Base-by-base conservation (phyloP, 1,284 basidiomycete genomes). In the Ganoderma lingzhi region DNA sequence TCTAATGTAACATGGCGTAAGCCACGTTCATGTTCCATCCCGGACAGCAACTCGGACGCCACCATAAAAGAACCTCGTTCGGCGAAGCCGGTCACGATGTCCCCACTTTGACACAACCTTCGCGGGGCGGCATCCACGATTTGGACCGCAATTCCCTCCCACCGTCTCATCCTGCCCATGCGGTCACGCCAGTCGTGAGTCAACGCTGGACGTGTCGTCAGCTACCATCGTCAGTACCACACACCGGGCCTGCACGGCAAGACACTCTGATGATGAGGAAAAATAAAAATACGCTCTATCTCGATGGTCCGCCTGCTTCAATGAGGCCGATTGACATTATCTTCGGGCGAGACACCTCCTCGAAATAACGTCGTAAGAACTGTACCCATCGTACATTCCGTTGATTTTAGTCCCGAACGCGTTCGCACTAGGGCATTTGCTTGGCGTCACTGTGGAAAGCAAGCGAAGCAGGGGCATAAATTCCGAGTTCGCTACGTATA, bases 41-140 rank as follows among this genome's bases (percentile, higher is more conserved):
- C 53, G 30, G 12, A 32, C 53, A 15, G 28, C 28, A n/a, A 55
- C 53, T 17, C 23, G 12, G 58, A 39, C 58, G 39, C 19, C 58
- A 53, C 51, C 51, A 30, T 53, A 35, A 41, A 60, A 41, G 37
- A 37, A 60, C n/a, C 37, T 60, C 37, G 37, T 12, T 23, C 58
- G 58, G 37, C 37, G 58, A 60, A 60, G 58, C 58, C 58, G 37
- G 58, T 41, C 58, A 37, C 35, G 37, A 8, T n/a, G n/a, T 37
- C 58, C 37, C n/a, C 37, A 39, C 58, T 10, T 28, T 60, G 58
- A 60, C 58, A 60, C 19, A 60, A 60, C 58, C 35, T 60, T 60
- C 35, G 56, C 15, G 56, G 35, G 56, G n/a, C 14, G 10, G 42
- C 39, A 19, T 60, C 58, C n/a, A 58, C 2, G 53, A 30, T n/a